Conservation (phyloP, 148 eudicot genomes). For the Hydrangea macrophylla region DNA sequence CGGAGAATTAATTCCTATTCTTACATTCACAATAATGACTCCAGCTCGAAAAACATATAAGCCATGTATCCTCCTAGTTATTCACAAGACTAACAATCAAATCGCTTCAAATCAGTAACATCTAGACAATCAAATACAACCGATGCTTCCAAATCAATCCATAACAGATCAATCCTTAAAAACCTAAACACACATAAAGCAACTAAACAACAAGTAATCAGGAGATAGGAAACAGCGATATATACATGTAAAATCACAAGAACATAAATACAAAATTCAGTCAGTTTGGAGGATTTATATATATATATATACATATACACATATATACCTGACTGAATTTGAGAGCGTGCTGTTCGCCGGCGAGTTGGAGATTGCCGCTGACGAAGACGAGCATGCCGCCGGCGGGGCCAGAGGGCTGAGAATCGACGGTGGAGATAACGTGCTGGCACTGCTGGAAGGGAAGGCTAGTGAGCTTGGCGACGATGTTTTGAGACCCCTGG, state of each 20-base stretch:
- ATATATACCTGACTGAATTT: constrained; percentile 47
- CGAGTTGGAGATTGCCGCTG: constrained; percentile 43
- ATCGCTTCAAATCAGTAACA: not conserved
- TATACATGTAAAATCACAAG: not conserved
- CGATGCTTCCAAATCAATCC: not conserved
- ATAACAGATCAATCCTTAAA: not conserved
- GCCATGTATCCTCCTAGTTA: not conserved
- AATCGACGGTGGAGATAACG: constrained; percentile 48
- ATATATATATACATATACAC: not conserved
- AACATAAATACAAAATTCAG: not conserved
- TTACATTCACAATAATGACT: not conserved
- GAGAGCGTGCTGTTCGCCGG: constrained; percentile 45
- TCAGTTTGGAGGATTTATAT: not conserved
- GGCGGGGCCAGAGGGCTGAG: constrained; percentile 45
- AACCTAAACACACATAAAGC: not conserved
- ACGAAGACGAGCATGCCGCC: constrained; percentile 48
- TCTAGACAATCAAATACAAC: not conserved
- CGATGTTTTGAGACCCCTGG: constrained; percentile 40
- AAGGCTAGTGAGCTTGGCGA: constrained; percentile 35
- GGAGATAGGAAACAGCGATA: not conserved
- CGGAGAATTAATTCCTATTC: not conserved
- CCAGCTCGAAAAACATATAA: not conserved
- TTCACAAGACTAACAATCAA: not conserved
- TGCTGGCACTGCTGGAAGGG: constrained; percentile 55
- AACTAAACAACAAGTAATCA: not conserved